phyloP scores from a whole-genome alignment of 2,329 filamentous ascomycete genomes.

The Fusarium mundagurra region DNA sequence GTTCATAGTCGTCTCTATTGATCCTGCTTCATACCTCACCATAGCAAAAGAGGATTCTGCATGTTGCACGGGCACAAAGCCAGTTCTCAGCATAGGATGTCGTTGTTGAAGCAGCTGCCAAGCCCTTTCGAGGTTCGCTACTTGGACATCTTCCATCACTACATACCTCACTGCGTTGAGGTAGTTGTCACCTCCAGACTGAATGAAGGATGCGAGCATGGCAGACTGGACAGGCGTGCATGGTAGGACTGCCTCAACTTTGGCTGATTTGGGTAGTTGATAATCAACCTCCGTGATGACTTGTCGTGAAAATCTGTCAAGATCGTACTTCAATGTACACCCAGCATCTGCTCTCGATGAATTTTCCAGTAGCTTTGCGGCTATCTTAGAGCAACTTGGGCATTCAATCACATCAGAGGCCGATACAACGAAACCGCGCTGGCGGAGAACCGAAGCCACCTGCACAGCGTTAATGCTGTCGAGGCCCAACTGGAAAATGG shows the following conservation, averaged over 20 bases:
- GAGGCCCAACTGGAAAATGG: constrained; percentile 87
- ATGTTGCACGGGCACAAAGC: constrained; percentile 73
- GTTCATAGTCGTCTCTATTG: constrained; percentile 22
- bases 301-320: constrained; percentile 51
- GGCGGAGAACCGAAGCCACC: constrained; percentile 74
- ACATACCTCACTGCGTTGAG: constrained; percentile 75
- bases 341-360: neutral
- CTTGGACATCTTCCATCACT: constrained; percentile 54
- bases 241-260: constrained; percentile 71
- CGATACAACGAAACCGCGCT: constrained; percentile 65
- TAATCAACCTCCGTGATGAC: constrained; percentile 44
- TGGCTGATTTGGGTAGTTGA: constrained; percentile 23
- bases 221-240: constrained; percentile 84
- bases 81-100: constrained; percentile 80
- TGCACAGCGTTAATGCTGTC: constrained; percentile 92
- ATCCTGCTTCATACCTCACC: constrained; percentile 64
- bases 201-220: constrained; percentile 79
- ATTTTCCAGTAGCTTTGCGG: constrained; percentile 40
- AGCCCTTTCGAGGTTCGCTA: constrained; percentile 59
- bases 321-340: constrained; percentile 47
- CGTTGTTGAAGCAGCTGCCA: constrained; percentile 65
- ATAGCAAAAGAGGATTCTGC: constrained; percentile 75
- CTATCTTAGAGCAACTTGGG: constrained; percentile 56
- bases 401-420: constrained; percentile 79
- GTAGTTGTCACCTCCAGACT: constrained; percentile 74